Base-by-base conservation (phyloP, 176 grass and related monocot species). In the Carex pumila region DNA sequence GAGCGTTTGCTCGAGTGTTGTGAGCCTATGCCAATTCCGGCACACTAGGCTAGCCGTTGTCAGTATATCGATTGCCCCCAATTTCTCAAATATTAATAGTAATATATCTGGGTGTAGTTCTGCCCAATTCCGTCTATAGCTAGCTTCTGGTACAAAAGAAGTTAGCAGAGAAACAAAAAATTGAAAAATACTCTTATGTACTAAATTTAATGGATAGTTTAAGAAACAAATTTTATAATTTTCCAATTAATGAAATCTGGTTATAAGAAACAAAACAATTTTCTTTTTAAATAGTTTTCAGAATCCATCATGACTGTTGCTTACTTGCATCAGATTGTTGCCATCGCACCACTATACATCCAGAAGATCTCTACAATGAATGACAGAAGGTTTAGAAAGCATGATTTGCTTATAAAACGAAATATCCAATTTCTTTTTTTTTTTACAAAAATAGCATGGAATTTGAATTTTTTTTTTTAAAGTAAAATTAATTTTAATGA, bases 1-100 rank as follows among this genome's bases (percentile, higher is more conserved):
- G 45, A 79, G 58, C 73, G 55, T 30, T 12, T 55, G 72, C 74
- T 86, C 84, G 25, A 29, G 5, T 39, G 37, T 9, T 0, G 73
- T 31, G 15, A 86, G 21, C 43, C 30, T 61, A 25, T 63, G 21
- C 84, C 84, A 86, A 49, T 6, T 18, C 21, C 59, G 73, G 43
- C 84, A 86, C 14, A 86, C 74, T 9, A 52, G 7, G 12, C 59
- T 31, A 5, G 74, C 74, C 18, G 13, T 52, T 54, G 45, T 56
- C 47, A 80, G 41, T 50, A 80, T 22, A 18, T 86, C 74, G 41
- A 80, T 39, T 7, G 47, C 45, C 13, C 61, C 74, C 65, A 86
- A 12, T 15, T 86, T 80, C 60, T 34, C 5, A 13, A 86, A 59
- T 62, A 86, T 80, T 65, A 80, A 17, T 3, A 39, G 12, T 25